Evolutionary conservation across 176 grass and related monocot genomes (phyloP).

Genomic region (Aegilops sharonensis): DNA sequence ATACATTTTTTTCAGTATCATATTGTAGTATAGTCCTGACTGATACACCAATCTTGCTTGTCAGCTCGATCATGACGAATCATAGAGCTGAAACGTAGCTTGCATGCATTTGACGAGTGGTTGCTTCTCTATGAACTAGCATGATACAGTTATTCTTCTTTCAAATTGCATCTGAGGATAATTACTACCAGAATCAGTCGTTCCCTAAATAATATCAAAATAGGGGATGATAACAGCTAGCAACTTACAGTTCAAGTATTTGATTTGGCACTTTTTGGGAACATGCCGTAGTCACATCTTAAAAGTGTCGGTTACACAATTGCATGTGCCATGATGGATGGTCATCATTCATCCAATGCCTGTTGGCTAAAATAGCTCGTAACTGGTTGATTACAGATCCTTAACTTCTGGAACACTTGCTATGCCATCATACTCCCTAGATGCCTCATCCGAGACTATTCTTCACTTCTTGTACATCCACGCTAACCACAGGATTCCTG

Average conservation of each 20-base stretch:
- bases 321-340: not conserved
- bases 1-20: not conserved
- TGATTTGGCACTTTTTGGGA: conserved; percentile 37
- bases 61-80: not conserved
- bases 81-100: not conserved
- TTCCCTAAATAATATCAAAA: not conserved
- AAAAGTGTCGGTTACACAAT: conserved; percentile 5
- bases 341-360: not conserved
- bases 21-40: not conserved
- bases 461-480: conserved; percentile 13
- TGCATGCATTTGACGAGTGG: not conserved
- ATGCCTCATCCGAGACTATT: conserved; percentile 32
- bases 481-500: not conserved
- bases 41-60: not conserved
- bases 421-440: not conserved
- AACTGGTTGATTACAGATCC: not conserved
- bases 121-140: not conserved
- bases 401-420: not conserved
- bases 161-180: not conserved
- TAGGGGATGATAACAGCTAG: conserved; percentile 20
- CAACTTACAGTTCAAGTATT: conserved; percentile 45
- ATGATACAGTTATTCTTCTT: not conserved
- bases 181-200: not conserved
- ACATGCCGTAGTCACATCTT: not conserved
- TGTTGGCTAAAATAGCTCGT: conserved; percentile 1